Percentiles rank a stretch among this genome's conserved stretches.
Conservation (phyloP, 495 filamentous ascomycete species). For the Wilcoxina mikolae region DNA sequence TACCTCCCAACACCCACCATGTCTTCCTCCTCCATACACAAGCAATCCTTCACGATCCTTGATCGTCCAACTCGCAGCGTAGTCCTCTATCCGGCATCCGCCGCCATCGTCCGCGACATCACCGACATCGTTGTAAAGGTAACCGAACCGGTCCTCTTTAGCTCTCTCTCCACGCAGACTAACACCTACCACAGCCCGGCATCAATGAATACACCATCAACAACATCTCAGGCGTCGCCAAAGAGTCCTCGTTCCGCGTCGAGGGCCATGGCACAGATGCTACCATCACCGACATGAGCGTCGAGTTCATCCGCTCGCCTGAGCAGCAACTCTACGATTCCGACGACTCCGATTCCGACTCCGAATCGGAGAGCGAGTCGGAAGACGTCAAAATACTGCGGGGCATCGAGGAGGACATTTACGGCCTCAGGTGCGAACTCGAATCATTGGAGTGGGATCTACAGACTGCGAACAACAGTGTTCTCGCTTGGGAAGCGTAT, state of each 20-base stretch:
- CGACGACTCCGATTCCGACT: slow-evolving; percentile 31
- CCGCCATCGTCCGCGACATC: slow-evolving; percentile 50
- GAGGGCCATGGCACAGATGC: slow-evolving; percentile 46
- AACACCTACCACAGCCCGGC: slow-evolving; percentile 35
- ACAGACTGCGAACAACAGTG: not conserved
- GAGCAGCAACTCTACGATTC: slow-evolving; percentile 29
- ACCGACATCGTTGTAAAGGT: slow-evolving; percentile 45
- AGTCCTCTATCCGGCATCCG: slow-evolving; percentile 45
- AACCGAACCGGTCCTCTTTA: slow-evolving; percentile 5
- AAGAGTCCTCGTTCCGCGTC: slow-evolving; percentile 54
- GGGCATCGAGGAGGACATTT: not conserved
- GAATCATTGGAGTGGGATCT: not conserved
- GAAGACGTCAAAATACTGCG: slow-evolving; percentile 13
- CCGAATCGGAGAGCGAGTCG: slow-evolving; percentile 29
- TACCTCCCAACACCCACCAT: not conserved
- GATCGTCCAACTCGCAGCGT: slow-evolving; percentile 46
- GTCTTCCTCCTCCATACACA: not conserved
- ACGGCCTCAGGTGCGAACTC: not conserved
- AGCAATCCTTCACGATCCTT: slow-evolving; percentile 36
- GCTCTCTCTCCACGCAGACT: not conserved
- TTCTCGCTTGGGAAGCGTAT: not conserved
- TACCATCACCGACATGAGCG: slow-evolving; percentile 50
- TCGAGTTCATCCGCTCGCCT: slow-evolving; percentile 44
- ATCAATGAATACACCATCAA: slow-evolving; percentile 49
- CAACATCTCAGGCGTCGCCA: slow-evolving; percentile 49